Conservation (phyloP, 2,329 filamentous ascomycete genomes). For the Helminthosporium solani region DNA sequence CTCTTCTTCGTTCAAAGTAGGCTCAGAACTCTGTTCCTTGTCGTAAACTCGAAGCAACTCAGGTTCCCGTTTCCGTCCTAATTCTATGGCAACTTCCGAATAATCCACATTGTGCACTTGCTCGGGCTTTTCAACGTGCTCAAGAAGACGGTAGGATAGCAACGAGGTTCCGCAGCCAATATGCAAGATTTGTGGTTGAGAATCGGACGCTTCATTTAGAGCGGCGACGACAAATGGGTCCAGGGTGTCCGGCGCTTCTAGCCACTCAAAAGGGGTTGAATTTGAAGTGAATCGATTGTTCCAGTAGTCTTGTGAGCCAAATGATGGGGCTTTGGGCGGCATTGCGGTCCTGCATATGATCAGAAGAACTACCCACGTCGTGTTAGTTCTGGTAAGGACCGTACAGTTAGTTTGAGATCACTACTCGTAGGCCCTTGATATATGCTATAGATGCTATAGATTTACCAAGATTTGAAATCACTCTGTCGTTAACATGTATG, state of each 20-base stretch:
- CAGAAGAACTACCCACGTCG: constrained; percentile 7
- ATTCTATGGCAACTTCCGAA: constrained; percentile 36
- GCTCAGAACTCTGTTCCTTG: neutral
- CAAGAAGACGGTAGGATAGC: constrained; percentile 40
- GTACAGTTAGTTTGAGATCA: constrained; percentile 14
- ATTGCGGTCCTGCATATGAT: constrained; percentile 14
- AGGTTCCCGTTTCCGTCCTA: constrained; percentile 33
- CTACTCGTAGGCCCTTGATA: no score
- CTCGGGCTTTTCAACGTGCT: constrained; percentile 27
- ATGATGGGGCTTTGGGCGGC: constrained; percentile 30
- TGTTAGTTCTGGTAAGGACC: constrained; percentile 6
- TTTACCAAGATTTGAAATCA: neutral
- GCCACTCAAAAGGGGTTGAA: constrained; percentile 42
- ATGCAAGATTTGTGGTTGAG: constrained; percentile 34
- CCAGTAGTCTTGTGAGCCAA: constrained; percentile 41
- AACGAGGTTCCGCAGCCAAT: constrained; percentile 44
- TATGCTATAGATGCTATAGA: neutral
- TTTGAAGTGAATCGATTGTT: constrained; percentile 39
- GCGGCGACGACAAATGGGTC: constrained; percentile 31
- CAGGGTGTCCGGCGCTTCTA: constrained; percentile 32
- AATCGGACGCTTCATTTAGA: constrained; percentile 12
- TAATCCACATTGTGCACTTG: constrained; percentile 45
- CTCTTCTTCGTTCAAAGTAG: neutral
- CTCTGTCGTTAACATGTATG: no score
- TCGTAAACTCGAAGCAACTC: constrained; percentile 18